Conservation (phyloP, 495 filamentous ascomycete species). For the Achaetomiella virescens region DNA sequence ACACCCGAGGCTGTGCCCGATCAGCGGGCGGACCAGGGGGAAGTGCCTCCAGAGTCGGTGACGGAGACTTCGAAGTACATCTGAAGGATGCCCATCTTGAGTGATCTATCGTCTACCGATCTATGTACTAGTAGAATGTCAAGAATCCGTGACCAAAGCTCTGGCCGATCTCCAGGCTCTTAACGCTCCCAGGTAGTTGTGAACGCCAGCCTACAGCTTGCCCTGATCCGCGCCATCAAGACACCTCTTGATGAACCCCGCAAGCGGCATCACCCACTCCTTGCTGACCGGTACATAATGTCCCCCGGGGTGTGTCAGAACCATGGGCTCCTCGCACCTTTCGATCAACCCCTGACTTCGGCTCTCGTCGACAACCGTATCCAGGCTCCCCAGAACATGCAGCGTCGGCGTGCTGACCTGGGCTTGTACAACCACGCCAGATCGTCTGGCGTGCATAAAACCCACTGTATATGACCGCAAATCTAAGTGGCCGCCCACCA, state of each 20-base stretch:
- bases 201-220: neutral
- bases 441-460: slow-evolving; percentile 57
- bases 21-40: neutral
- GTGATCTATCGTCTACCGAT: slow-evolving; percentile 1
- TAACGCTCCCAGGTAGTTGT: neutral
- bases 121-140: neutral
- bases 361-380: slow-evolving; percentile 80
- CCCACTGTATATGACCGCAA: slow-evolving; percentile 72
- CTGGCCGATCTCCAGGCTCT: neutral
- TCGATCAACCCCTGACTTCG: slow-evolving; percentile 60
- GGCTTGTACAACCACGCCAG: slow-evolving; percentile 73
- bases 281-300: slow-evolving; percentile 83
- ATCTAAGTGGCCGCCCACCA: slow-evolving; percentile 59
- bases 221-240: slow-evolving; percentile 24
- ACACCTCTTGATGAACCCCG: slow-evolving; percentile 65
- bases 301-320: slow-evolving; percentile 84
- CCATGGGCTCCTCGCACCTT: slow-evolving; percentile 55
- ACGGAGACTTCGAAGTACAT: slow-evolving; percentile 1
- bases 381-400: slow-evolving; percentile 77
- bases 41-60: slow-evolving; percentile 7
- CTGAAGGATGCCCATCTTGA: neutral
- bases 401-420: slow-evolving; percentile 68
- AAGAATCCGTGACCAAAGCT: neutral
- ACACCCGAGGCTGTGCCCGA: slow-evolving; percentile 13
- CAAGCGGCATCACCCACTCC: slow-evolving; percentile 68